Evolutionary conservation across 352 stramenopile genomes (phyloP).

Genomic region (Globisporangium ultimum): DNA sequence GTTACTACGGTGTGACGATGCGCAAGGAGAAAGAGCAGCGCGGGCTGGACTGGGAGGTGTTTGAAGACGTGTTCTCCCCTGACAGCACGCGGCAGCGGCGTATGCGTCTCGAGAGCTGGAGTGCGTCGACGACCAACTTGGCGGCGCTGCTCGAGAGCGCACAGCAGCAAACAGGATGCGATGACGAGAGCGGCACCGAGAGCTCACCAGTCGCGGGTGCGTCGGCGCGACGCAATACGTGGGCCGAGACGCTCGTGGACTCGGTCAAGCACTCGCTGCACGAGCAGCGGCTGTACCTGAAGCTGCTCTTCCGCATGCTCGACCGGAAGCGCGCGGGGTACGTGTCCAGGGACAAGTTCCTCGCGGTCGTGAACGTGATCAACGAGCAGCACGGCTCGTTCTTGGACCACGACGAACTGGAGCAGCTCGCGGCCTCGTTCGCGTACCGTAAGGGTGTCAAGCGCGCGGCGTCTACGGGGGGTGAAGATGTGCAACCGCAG

Average conservation of each 20-base stretch:
- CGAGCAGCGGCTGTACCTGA: slow-evolving; percentile 78
- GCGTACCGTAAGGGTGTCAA: slow-evolving; percentile 29
- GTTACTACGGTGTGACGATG: slow-evolving; percentile 57
- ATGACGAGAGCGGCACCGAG: slow-evolving; percentile 31
- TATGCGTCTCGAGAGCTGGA: slow-evolving; percentile 59
- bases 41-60: slow-evolving; percentile 64
- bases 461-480: slow-evolving; percentile 16
- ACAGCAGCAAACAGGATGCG: slow-evolving; percentile 12
- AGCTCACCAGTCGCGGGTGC: slow-evolving; percentile 9
- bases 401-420: slow-evolving; percentile 53
- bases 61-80: slow-evolving; percentile 75
- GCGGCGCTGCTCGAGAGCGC: slow-evolving; percentile 11
- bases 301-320: slow-evolving; percentile 75
- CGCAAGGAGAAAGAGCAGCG: slow-evolving; percentile 33
- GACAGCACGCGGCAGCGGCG: slow-evolving; percentile 62
- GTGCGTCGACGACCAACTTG: slow-evolving; percentile 49
- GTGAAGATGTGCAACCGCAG: slow-evolving; percentile 15
- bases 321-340: slow-evolving; percentile 65
- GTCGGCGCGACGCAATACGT: slow-evolving; percentile 35
- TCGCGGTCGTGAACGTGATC: slow-evolving; percentile 70
- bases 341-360: slow-evolving; percentile 64
- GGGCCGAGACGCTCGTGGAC: slow-evolving; percentile 65
- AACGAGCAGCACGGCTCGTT: slow-evolving; percentile 68
- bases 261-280: slow-evolving; percentile 71
- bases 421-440: slow-evolving; percentile 68